Base-by-base conservation (phyloP, 2,329 filamentous ascomycete species). In the Trichoderma atrobrunneum region DNA sequence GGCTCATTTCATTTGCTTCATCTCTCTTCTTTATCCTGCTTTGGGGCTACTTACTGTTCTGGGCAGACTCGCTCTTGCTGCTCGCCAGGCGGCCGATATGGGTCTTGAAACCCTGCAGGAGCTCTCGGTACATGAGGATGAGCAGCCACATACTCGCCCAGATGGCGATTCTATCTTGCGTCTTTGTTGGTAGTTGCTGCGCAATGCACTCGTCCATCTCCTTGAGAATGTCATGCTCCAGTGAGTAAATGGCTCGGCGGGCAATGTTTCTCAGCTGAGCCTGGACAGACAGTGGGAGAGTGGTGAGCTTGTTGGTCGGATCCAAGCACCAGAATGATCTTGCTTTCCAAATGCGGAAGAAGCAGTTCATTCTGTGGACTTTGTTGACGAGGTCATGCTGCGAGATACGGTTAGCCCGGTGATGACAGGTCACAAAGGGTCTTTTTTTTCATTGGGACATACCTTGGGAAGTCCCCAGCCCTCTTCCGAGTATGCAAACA, bases 101-200 rank as follows among this genome's bases (percentile, higher is more conserved):
- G 28, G 70, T 72, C 68, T 80, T 78, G 72, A 79, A 80, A 10
- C 77, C 76, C 21, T 75, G 72, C 71, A 81, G 77, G 61, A 86
- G 77, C 68, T 86, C 83, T 26, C 82, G 81, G 73, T 87, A 86
- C 75, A 86, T 82, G 54, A 87, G 79, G 57, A 87, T 83, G 71
- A 86, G 77, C 73, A 86, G 84, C 85, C 86, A 87, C 76, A 86
- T 77, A 75, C 82, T 83, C 18, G 81, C 83, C 84, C 85, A 87
- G 26, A 87, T 75, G n/a, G 82, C 81, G 72, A 86, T 77, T 63
- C 80, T 81, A 66, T 84, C 84, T 16, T 82, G 77, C 1, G 78
- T 73, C 75, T 81, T 80, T 14, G 83, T 80, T 28, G 83, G 79
- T 12, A 79, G 78, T 63, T 82, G 78, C 62, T 84, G 83, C 7